Base-by-base conservation (phyloP, 2,329 filamentous ascomycete species). In the Zymoseptoria brevis region DNA sequence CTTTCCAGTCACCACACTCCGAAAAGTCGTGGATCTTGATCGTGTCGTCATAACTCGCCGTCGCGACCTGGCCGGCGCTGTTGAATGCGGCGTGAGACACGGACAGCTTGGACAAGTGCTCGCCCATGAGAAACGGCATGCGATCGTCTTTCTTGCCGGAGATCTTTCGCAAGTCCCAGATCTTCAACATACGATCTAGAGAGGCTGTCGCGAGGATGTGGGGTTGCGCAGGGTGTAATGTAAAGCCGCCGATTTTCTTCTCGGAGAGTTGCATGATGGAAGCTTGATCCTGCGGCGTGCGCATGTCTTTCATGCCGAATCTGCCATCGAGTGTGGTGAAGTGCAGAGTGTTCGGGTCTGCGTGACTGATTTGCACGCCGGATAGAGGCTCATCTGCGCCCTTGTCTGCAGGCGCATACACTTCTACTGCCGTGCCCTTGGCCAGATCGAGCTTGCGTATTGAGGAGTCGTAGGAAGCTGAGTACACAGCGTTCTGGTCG, bases 231-330 rank as follows among this genome's bases (percentile, higher is more conserved):
- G 94, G 93, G 67, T 95, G 87, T 1, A 96, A 75, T 0, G 87
- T 88, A 74, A 97, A 97, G 0, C 94, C 94, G 19, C 94, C 94
- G 57, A 99, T 96, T 71, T 99, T 99, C 73, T 96, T 92, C 56
- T 95, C 91, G 0, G 87, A 88, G 0, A 97, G 77, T 8, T 84
- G 80, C 82, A 90, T 95, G 1, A 88, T 77, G 16, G 90, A 83
- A 1, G 68, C 69, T 0, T 82, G 80, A 2, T 84, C 79, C 6
- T 75, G 75, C 0, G 80, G 73, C 0, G 82, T 80, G 7, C 93
- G 85, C 57, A 87, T 80, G 69, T 99, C 94, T 69, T 94, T 86
- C 0, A 88, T 85, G 0, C 92, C 92, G 26, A 97, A 86, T 0
- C 79, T 80, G 1, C 94, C 94, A 35, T 89, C 82, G 0, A 99